Evolutionary conservation across 192 early-diverging fungal genomes (phyloP).

Genomic region (Entomortierella beljakovae): DNA sequence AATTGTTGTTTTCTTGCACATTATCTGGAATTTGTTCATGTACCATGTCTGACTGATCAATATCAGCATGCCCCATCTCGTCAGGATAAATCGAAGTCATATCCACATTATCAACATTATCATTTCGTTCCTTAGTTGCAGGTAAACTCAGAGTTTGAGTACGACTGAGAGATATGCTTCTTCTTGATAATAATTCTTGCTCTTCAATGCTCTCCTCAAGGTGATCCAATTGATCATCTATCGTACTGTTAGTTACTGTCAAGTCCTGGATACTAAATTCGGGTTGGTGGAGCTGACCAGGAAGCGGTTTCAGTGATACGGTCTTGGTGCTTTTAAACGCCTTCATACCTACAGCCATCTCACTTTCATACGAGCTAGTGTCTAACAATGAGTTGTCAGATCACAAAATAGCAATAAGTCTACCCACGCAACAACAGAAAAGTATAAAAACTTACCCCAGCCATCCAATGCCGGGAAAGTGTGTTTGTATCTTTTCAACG

Average conservation of each 20-base stretch:
- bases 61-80: not conserved
- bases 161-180: not conserved
- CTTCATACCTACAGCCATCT: slow-evolving; percentile 20
- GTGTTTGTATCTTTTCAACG: slow-evolving; percentile 21
- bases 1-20: not conserved
- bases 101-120: no score
- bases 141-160: not conserved
- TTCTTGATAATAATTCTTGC: not conserved
- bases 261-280: slow-evolving; percentile 26
- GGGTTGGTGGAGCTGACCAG: slow-evolving; percentile 22
- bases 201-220: not conserved
- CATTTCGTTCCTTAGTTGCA: no score
- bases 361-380: not conserved
- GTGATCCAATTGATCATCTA: not conserved
- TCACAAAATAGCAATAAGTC: not conserved
- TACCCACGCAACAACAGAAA: not conserved
- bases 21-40: not conserved
- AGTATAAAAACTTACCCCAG: slow-evolving; percentile 5
- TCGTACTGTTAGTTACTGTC: slow-evolving; percentile 14
- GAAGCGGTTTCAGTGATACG: slow-evolving; percentile 1
- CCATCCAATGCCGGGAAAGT: slow-evolving; percentile 21
- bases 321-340: slow-evolving; percentile 27
- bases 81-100: not conserved
- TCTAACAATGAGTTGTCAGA: slow-evolving; percentile 1
- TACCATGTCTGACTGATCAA: not conserved